phyloP scores from a whole-genome alignment of 768 basidiomycete species.

The Russula compacta region DNA sequence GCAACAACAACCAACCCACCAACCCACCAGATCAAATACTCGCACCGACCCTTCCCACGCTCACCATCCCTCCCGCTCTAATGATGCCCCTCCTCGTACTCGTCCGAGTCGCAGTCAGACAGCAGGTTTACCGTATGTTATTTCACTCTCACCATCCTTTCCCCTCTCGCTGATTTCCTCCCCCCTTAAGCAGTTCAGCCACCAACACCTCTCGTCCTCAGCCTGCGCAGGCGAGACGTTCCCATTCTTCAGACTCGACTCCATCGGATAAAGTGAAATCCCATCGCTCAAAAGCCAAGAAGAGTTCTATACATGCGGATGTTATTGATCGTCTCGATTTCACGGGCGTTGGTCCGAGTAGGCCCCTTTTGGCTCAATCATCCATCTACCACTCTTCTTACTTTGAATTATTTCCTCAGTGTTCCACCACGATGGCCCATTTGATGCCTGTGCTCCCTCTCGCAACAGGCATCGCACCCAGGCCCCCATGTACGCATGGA shows the following conservation, averaged over 20 bases:
- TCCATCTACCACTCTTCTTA: constrained; percentile 18
- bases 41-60: constrained; percentile 57
- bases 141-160: constrained; percentile 16
- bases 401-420: constrained; percentile 34
- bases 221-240: constrained; percentile 31
- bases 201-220: constrained; percentile 18
- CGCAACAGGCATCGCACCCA: constrained; percentile 72
- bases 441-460: constrained; percentile 86
- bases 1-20: constrained; percentile 15
- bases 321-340: constrained; percentile 85
- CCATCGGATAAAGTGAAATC: constrained; percentile 38
- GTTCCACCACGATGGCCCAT: constrained; percentile 90
- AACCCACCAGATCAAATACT: constrained; percentile 17
- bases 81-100: constrained; percentile 35
- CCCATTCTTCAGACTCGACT: constrained; percentile 42
- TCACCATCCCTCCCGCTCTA: constrained; percentile 48
- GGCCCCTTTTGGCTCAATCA: constrained; percentile 24
- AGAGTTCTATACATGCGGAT: constrained; percentile 77
- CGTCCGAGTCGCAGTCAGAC: constrained; percentile 55
- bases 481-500: constrained; percentile 82
- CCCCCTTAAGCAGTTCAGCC: constrained; percentile 1
- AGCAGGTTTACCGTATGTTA: constrained; percentile 34
- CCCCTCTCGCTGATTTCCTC: constrained; percentile 10
- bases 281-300: constrained; percentile 48
- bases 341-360: constrained; percentile 77